These are phyloP conservation scores for Saccharum spontaneum DNA, from an alignment of 176 grass and related monocot species.

Conservation along the genomic window DNA sequence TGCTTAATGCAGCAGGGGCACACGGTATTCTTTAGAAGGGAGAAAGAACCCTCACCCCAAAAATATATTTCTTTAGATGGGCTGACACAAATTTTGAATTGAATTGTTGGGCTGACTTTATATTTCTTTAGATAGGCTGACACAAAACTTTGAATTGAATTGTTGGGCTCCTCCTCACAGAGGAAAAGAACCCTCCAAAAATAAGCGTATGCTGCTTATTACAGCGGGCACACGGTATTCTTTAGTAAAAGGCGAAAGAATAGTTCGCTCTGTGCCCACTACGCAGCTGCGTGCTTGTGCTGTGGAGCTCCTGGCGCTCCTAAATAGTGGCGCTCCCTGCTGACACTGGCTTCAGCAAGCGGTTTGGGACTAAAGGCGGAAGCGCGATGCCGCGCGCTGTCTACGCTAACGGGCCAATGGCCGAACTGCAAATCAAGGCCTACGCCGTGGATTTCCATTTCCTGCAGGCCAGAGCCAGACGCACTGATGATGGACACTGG, in stretches of 20 bases:
- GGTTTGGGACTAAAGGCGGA: neutral
- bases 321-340: neutral
- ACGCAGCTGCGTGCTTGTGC: slow-evolving; percentile 28
- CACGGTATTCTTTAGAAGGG: too few relatives aligned
- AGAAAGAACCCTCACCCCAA: too few relatives aligned
- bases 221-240: slow-evolving; percentile 56
- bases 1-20: too few relatives aligned
- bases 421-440: neutral
- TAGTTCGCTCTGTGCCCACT: slow-evolving; percentile 52
- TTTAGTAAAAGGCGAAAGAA: slow-evolving; percentile 59
- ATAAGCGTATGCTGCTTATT: neutral
- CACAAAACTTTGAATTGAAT: too few relatives aligned
- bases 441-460: neutral
- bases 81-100: too few relatives aligned
- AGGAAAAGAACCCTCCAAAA: neutral
- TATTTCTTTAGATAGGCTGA: too few relatives aligned
- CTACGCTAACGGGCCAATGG: too few relatives aligned
- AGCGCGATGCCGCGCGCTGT: neutral
- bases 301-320: rapidly evolving
- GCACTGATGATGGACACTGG: neutral
- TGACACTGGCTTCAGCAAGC: neutral
- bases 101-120: too few relatives aligned
- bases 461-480: neutral
- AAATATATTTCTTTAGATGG: too few relatives aligned
- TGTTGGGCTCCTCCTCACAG: neutral